A percentile compares a stretch with the other conserved stretches of the same genome.
Evolutionary conservation across 75 land plant species (phyloP).

Genomic region (Pseudotsuga menziesii): DNA sequence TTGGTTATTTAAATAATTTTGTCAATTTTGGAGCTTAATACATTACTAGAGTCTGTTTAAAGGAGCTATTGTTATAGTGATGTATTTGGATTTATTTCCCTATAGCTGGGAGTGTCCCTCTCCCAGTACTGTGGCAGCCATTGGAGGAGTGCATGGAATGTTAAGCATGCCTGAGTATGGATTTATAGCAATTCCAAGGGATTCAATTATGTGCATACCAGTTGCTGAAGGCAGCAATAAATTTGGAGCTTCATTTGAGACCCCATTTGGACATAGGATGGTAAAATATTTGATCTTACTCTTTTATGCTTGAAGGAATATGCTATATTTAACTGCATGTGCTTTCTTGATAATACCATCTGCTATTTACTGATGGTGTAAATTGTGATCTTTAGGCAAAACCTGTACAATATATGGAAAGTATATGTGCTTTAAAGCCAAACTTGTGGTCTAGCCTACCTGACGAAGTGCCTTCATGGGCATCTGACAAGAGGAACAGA

Average conservation of each 20-base stretch:
- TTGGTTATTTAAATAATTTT: not conserved
- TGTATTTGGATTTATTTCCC: not conserved
- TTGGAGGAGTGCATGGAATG: slow-evolving; percentile 73
- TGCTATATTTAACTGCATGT: not conserved
- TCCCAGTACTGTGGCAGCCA: slow-evolving; percentile 37
- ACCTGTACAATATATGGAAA: slow-evolving; percentile 75
- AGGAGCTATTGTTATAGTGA: not conserved
- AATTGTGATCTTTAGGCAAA: slow-evolving; percentile 43
- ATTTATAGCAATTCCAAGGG: slow-evolving; percentile 66
- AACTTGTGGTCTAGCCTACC: slow-evolving; percentile 77
- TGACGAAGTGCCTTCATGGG: slow-evolving; percentile 93
- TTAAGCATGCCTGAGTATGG: slow-evolving; percentile 52
- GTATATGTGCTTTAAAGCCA: slow-evolving; percentile 69
- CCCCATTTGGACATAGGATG: slow-evolving; percentile 73
- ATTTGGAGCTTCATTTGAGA: slow-evolving; percentile 81
- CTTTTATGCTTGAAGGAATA: not conserved
- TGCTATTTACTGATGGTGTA: not conserved
- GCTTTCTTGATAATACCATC: not conserved
- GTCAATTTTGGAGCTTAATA: not conserved
- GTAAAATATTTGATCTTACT: slow-evolving; percentile 26
- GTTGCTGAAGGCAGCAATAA: slow-evolving; percentile 49
- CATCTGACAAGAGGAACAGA: slow-evolving; percentile 66
- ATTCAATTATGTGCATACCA: slow-evolving; percentile 57
- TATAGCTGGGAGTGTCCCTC: slow-evolving; percentile 71
- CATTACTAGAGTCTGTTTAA: not conserved